Conservation (phyloP, 2,329 filamentous ascomycete species). For the Chaetomium sp. region DNA sequence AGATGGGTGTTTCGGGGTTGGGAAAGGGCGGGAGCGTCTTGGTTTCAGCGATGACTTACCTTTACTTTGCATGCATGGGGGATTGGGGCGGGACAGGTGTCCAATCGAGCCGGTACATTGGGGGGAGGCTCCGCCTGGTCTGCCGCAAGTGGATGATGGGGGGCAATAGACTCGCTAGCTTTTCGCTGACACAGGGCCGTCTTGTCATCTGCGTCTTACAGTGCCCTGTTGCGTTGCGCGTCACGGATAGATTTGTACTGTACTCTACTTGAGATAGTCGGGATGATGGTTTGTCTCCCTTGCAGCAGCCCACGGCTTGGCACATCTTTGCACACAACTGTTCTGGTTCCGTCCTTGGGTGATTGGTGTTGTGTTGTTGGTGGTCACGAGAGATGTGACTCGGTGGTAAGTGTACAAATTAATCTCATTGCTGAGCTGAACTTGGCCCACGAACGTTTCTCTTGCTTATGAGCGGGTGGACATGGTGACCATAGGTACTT, state of each 20-base stretch:
- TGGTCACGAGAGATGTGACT: too few species aligned
- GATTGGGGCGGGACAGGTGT: not conserved
- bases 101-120: not conserved
- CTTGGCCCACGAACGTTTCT: too few species aligned
- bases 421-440: too few species aligned
- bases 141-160: not conserved
- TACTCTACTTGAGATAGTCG: not conserved
- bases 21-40: not conserved
- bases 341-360: too few species aligned
- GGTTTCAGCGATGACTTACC: slow-evolving; percentile 10
- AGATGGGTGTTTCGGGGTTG: not conserved
- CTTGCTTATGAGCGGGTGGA: too few species aligned
- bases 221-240: not conserved
- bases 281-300: too few species aligned
- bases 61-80: slow-evolving; percentile 7
- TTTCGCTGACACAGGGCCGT: not conserved
- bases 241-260: slow-evolving; percentile 14
- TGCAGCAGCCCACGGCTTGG: not conserved
- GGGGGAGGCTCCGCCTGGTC: not conserved
- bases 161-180: slow-evolving; percentile 2
- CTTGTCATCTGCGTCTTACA: not conserved
- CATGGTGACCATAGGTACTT: too few species aligned
- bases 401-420: too few species aligned
- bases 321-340: not conserved
- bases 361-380: too few species aligned